phyloP scores from a whole-genome alignment of 306 rosid species.

The Dryas octopetala region DNA sequence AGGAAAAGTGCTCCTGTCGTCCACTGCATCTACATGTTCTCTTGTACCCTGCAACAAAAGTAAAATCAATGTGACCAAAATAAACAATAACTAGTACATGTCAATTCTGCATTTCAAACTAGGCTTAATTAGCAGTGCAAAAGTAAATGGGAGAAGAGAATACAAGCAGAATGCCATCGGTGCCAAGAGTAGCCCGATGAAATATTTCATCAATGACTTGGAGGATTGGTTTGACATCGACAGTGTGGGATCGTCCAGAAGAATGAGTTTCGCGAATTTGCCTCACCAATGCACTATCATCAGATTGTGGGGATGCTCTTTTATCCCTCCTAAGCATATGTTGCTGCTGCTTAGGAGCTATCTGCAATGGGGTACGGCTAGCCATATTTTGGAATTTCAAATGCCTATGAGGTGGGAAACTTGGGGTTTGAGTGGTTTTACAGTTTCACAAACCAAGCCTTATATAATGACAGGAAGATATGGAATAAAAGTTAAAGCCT shows the following conservation, averaged over 20 bases:
- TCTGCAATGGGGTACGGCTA: background rate
- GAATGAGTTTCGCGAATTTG: conserved; percentile 70
- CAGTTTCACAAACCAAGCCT: conserved; percentile 10
- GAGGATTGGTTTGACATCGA: conserved; percentile 67
- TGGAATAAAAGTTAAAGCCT: conserved; percentile 52
- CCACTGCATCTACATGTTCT: conserved; percentile 38
- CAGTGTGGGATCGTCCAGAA: conserved; percentile 48
- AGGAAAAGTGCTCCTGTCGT: conserved; percentile 40
- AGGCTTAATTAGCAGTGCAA: background rate
- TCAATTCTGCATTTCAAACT: background rate
- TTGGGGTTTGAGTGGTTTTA: conserved; percentile 25
- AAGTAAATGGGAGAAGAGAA: conserved; percentile 1
- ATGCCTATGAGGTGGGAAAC: conserved; percentile 1
- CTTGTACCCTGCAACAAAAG: conserved; percentile 45
- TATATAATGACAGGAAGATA: conserved; percentile 43
- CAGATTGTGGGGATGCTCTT: conserved; percentile 51
- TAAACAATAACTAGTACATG: background rate
- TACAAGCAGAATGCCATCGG: conserved; percentile 45
- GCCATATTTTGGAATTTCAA: conserved; percentile 37
- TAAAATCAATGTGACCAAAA: conserved; percentile 10
- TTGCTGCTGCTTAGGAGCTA: conserved; percentile 25
- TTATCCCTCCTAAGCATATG: conserved; percentile 33
- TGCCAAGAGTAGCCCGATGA: conserved; percentile 37
- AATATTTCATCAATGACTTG: conserved; percentile 51
- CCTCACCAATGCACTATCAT: conserved; percentile 67